Conservation (phyloP, 2,329 filamentous ascomycete genomes). For the Sordariomycetes sp. region DNA sequence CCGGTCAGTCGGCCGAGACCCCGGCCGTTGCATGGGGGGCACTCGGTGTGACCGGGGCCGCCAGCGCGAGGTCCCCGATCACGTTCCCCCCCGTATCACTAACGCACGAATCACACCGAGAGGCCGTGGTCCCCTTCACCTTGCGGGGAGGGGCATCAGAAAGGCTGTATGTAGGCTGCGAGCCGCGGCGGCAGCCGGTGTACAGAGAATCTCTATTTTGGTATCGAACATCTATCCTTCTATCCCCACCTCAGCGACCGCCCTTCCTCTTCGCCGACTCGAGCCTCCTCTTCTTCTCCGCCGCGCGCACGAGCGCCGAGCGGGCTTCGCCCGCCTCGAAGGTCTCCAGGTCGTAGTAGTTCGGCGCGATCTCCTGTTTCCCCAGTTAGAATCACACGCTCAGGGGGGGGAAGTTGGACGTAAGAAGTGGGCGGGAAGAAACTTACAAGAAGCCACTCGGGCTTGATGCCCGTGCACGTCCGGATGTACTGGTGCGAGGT, state of each 20-base stretch:
- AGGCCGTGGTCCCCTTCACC: no score
- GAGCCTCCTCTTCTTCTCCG: slow-evolving; percentile 50
- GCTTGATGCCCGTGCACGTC: slow-evolving; percentile 81
- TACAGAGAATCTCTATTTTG: background rate
- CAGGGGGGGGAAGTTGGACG: background rate
- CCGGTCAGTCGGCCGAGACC: no score
- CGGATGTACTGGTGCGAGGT: slow-evolving; percentile 98
- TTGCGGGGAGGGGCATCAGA: no score
- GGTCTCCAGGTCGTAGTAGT: slow-evolving; percentile 76
- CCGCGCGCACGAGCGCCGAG: slow-evolving; percentile 46
- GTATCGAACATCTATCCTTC: background rate
- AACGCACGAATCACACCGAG: no score
- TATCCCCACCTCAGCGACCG: background rate
- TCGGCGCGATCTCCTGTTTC: slow-evolving; percentile 81
- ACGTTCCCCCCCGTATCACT: no score
- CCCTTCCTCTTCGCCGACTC: slow-evolving; percentile 36
- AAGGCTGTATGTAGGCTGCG: background rate
- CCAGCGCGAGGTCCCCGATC: no score
- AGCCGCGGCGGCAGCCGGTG: background rate
- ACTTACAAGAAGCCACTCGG: slow-evolving; percentile 85
- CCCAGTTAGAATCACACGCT: background rate
- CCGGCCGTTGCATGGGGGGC: no score
- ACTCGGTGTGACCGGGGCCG: no score
- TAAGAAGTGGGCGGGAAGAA: background rate
- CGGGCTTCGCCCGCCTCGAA: slow-evolving; percentile 86